Base-by-base conservation (phyloP, 306 rosid species). In the Pyrus bretschneideri region DNA sequence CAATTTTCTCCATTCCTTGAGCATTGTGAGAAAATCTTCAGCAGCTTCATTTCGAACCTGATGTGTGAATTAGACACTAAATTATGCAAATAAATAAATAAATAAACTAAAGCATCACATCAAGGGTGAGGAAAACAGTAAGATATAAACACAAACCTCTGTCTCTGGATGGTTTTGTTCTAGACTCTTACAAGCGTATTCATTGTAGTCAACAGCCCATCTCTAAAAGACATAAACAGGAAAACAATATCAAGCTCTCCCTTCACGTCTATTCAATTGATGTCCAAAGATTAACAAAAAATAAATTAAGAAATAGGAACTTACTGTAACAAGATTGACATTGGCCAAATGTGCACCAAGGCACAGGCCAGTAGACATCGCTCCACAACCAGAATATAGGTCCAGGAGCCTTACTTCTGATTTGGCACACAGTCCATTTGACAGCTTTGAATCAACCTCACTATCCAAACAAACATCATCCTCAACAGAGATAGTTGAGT, bases 361-460 rank as follows among this genome's bases (percentile, higher is more conserved):
- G 71, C 97, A 89, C 25, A 93, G 81, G 21, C 98, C 98, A 19
- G 96, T 93, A 17, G 97, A 93, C 98, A 93, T 93, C 2, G 93
- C 98, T 13, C 98, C 98, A 66, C 98, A 93, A 54, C 97, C 98
- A 27, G 90, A 86, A 66, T 93, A 93, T 57, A 93, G 82, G 67
- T 93, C 98, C 1, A 93, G 79, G 11, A 91, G 64, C 23, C 71
- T 72, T 31, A 87, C 42, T 65, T 93, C 92, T 6, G 83, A 44
- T 70, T 82, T 85, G 31, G 15, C 12, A 49, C 74, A 31, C 40
- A 13, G 80, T 54, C 71, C 71, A 21, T 89, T 88, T 58, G n/a
- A 62, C 12, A 38, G 17, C 35, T 64, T 46, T 3, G 82, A 82
- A 66, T 76, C 81, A 40, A 81, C 86, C 58, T 76, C 89, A 58